phyloP scores from a whole-genome alignment of 2,329 filamentous ascomycete species.

The Penicillium brevicompactum region DNA sequence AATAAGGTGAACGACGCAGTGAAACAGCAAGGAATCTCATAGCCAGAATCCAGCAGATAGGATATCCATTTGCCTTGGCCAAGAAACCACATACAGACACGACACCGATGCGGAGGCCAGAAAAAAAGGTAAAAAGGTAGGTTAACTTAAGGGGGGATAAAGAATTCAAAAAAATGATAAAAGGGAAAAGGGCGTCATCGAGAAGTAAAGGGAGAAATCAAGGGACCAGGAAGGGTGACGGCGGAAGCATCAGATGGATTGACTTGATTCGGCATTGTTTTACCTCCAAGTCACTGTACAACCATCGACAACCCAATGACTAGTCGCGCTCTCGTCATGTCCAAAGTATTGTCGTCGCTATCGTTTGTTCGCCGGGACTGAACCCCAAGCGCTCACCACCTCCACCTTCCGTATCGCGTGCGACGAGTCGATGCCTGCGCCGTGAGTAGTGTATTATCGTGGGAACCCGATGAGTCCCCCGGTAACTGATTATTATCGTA shows the following conservation, averaged over 20 bases:
- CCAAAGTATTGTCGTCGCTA: constrained; percentile 29
- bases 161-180: constrained; percentile 35
- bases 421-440: constrained; percentile 25
- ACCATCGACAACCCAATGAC: constrained; percentile 12
- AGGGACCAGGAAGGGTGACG: constrained; percentile 12
- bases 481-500: constrained; percentile 50
- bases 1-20: constrained; percentile 17
- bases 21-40: constrained; percentile 19
- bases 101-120: constrained; percentile 34
- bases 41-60: constrained; percentile 23
- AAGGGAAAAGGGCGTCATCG: constrained; percentile 27
- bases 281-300: constrained; percentile 11
- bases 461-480: constrained; percentile 26
- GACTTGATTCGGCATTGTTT: constrained; percentile 3
- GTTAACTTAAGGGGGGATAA: constrained; percentile 24
- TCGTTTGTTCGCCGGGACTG: constrained; percentile 26
- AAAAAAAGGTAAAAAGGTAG: constrained; percentile 32
- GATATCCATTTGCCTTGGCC: constrained; percentile 18
- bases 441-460: constrained; percentile 32
- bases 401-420: constrained; percentile 27
- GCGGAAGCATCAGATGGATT: constrained; percentile 7
- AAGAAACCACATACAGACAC: constrained; percentile 29
- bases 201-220: constrained; percentile 16
- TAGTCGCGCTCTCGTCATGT: constrained; percentile 22
- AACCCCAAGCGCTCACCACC: constrained; percentile 19